Base-by-base conservation (phyloP, 169 alveolate genomes). In the Plasmodium adleri region DNA sequence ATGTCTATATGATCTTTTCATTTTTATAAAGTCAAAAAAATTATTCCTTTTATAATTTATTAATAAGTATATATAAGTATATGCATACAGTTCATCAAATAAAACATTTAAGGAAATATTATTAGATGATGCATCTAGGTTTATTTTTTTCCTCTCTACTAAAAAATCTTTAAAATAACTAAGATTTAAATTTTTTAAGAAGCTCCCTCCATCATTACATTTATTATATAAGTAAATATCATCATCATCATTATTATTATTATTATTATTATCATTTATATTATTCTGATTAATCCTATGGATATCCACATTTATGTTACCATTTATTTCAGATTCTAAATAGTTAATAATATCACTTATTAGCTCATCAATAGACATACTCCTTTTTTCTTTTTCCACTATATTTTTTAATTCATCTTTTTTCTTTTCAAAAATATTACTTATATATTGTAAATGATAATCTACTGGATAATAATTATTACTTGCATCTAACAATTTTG, bases 401-500 rank as follows among this genome's bases (percentile, higher is more conserved):
- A 78, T 28, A 32, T 60, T 78, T 52, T 70, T 49, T 32, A 78
- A 66, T 15, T 17, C 47, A 13, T 28, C 47, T 78, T 64, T 78
- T 15, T 24, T 66, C 43, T 56, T 70, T 66, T 78, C 90, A 63
- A 78, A 47, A 20, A 78, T 43, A n/a, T 66, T 20, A 66, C 39
- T 78, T 56, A 78, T 10, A 43, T 78, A 78, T 45, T 78, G 90
- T 70, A 78, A 64, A 59, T 78, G 90, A 45, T 66, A 78, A 58
- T 78, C 90, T 43, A 78, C 9, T 10, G 90, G 90, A 28, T n/a
- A 78, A 47, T 78, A 78, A 66, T 50, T 78, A 50, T 78, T 78
- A 15, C 80, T 60, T 24, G 80, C 90, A 17, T 71, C 52, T 0
- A 56, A 43, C 15, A 78, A 26, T 13, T 70, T 22, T 2, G 3